Evolutionary conservation across 2,329 filamentous ascomycete species (phyloP).

Genomic region (Clonostachys sp.): DNA sequence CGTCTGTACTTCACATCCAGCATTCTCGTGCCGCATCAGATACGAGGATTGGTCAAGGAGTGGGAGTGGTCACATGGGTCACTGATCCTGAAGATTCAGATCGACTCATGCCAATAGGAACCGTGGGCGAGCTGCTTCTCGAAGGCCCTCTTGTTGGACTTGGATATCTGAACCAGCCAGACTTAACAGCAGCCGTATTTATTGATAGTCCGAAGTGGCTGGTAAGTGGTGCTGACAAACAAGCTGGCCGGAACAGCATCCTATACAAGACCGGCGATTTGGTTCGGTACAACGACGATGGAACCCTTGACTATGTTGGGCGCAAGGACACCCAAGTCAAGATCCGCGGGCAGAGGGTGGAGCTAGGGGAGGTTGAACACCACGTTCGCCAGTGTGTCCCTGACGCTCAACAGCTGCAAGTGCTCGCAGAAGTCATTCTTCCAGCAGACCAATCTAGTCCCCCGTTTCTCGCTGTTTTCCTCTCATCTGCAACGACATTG

Average conservation of each 20-base stretch:
- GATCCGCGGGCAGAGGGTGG: constrained; percentile 73
- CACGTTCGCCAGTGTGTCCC: constrained; percentile 3
- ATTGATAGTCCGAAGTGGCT: constrained; percentile 51
- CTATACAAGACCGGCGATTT: constrained; percentile 82
- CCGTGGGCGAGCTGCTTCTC: constrained; percentile 79
- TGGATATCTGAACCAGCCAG: constrained; percentile 50
- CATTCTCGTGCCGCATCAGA: too few species aligned
- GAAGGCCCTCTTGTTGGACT: constrained; percentile 76
- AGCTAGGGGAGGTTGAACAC: constrained; percentile 71
- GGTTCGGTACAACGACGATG: constrained; percentile 73
- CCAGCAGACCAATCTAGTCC: neutral
- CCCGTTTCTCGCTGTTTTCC: neutral
- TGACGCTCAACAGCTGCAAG: neutral
- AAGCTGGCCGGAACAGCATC: constrained; percentile 44
- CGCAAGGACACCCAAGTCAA: constrained; percentile 79
- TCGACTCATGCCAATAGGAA: constrained; percentile 40
- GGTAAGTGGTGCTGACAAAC: constrained; percentile 15
- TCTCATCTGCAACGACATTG: neutral
- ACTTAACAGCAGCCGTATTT: constrained; percentile 45
- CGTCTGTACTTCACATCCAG: constrained; percentile 10
- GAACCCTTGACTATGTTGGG: constrained; percentile 68
- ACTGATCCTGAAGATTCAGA: constrained; percentile 23
- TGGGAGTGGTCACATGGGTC: constrained; percentile 21
- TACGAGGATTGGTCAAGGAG: constrained; percentile 5
- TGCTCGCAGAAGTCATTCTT: constrained; percentile 1